phyloP scores from a whole-genome alignment of 2,329 filamentous ascomycete genomes.

The Colletotrichum chlorophyti region DNA sequence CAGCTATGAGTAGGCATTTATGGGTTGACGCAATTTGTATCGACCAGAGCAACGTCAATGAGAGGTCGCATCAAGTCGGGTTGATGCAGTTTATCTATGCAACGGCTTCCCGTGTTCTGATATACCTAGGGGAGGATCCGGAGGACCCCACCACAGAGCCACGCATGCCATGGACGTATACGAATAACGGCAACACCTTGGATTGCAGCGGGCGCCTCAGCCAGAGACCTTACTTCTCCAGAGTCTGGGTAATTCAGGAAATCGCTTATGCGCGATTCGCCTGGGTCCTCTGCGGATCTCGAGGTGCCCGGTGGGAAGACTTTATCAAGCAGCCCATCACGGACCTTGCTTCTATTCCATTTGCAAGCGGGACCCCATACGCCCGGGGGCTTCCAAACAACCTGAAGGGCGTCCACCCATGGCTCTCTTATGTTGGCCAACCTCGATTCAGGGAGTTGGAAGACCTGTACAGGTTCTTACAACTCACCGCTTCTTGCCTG shows the following conservation, averaged over 20 bases:
- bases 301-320: not conserved
- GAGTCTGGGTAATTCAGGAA: conserved; percentile 14
- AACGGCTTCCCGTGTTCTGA: not conserved
- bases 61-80: conserved; percentile 29
- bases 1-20: not conserved
- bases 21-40: conserved; percentile 14
- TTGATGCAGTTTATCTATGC: conserved; percentile 32
- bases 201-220: not conserved
- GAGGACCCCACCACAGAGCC: not conserved
- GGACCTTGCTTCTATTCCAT: too few relatives aligned
- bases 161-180: not conserved
- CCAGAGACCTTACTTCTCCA: not conserved
- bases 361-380: too few relatives aligned
- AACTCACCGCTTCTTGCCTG: not conserved
- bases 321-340: not conserved
- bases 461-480: not conserved
- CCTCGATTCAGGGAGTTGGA: not conserved
- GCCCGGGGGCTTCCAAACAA: too few relatives aligned
- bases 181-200: not conserved
- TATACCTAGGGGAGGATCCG: not conserved
- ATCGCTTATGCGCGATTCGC: not conserved
- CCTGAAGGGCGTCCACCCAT: not conserved
- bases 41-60: conserved; percentile 19
- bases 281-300: not conserved
- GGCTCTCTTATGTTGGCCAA: not conserved